phyloP scores from a whole-genome alignment of 495 filamentous ascomycete genomes.

The Annulohypoxylon maeteangense region DNA sequence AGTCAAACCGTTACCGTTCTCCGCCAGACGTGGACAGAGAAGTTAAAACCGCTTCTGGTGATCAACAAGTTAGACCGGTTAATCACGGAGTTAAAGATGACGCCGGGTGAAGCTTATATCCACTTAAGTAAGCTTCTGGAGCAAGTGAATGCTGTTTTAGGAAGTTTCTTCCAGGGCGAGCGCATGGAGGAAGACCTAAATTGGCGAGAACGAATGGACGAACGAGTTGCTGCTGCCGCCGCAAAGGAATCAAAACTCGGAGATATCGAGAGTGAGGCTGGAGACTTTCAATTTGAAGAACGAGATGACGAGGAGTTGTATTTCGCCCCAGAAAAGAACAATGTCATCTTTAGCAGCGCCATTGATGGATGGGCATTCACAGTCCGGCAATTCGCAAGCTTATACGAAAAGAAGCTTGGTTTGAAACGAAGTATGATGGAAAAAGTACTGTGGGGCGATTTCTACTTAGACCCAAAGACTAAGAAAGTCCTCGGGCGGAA shows the following conservation, averaged over 20 bases:
- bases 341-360: constrained; percentile 98
- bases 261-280: constrained; percentile 61
- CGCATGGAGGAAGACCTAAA: constrained; percentile 98
- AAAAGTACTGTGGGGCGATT: constrained; percentile 97
- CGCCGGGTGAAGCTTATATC: constrained; percentile 84
- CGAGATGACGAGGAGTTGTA: constrained; percentile 97
- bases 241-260: constrained; percentile 60
- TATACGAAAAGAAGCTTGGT: constrained; percentile 97
- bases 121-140: constrained; percentile 91
- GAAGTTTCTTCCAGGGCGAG: constrained; percentile 97
- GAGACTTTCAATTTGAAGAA: constrained; percentile 81
- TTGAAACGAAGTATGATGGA: constrained; percentile 92
- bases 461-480: constrained; percentile 95
- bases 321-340: constrained; percentile 97
- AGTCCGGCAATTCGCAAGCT: constrained; percentile 87
- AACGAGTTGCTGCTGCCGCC: constrained; percentile 71
- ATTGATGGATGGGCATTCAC: constrained; percentile 99
- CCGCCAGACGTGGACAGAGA: constrained; percentile 94
- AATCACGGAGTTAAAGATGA: constrained; percentile 93
- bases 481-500: constrained; percentile 90
- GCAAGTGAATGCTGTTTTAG: constrained; percentile 96
- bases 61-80: constrained; percentile 99
- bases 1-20: constrained; percentile 98
- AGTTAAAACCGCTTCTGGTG: constrained; percentile 91
- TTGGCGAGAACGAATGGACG: constrained; percentile 94